phyloP scores from a whole-genome alignment of 1,139 yeast genomes.

The Hyphopichia pseudoburtonii region DNA sequence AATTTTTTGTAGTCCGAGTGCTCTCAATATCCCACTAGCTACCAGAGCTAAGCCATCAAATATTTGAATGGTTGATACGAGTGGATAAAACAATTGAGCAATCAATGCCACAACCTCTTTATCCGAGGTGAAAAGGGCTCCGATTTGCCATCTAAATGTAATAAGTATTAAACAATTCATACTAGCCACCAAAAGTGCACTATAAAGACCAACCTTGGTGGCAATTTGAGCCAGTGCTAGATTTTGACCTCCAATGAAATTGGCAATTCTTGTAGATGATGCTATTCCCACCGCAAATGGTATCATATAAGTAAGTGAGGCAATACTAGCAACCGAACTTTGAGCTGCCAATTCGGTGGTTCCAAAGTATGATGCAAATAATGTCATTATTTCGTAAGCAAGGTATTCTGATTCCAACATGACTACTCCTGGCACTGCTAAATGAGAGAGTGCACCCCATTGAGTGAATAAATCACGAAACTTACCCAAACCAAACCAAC shows the following conservation, averaged over 20 bases:
- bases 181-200: conserved; percentile 59
- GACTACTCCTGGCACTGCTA: conserved; percentile 71
- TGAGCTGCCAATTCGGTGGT: conserved; percentile 85
- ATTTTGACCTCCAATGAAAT: conserved; percentile 80
- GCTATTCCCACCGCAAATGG: conserved; percentile 92
- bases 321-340: conserved; percentile 79
- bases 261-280: conserved; percentile 83
- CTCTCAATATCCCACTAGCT: conserved; percentile 81
- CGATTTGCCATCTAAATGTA: conserved; percentile 55
- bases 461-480: conserved; percentile 49
- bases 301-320: conserved; percentile 77
- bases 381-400: conserved; percentile 70
- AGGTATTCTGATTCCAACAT: conserved; percentile 76
- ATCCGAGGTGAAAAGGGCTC: conserved; percentile 69
- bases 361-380: conserved; percentile 78
- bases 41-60: conserved; percentile 84
- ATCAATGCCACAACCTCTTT: conserved; percentile 55
- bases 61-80: conserved; percentile 70
- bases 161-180: conserved; percentile 55
- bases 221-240: conserved; percentile 62
- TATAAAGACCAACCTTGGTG: conserved; percentile 58
- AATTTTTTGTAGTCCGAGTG: conserved; percentile 80
- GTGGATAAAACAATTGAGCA: conserved; percentile 55
- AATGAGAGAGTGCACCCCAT: conserved; percentile 58
- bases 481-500: conserved; percentile 65